Percentiles rank a stretch among this genome's conserved stretches.
phyloP scores from a whole-genome alignment of 352 stramenopile genomes.

The Pseudoperonospora humuli region DNA sequence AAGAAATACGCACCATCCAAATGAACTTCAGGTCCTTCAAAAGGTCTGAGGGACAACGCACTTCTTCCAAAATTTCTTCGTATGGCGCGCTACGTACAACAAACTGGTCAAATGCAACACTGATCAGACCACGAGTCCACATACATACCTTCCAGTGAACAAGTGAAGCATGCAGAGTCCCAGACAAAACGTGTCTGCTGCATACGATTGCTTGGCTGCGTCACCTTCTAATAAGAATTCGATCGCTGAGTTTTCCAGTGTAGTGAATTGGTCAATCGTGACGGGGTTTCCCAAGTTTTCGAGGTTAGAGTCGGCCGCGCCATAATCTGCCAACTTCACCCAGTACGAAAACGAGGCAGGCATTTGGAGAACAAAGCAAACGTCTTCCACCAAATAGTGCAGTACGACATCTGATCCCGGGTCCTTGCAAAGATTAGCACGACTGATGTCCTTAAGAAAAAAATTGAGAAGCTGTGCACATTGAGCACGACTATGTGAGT shows the following conservation, averaged over 20 bases:
- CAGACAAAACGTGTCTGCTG: conserved; percentile 93
- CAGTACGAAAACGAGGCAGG: conserved; percentile 63
- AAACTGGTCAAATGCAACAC: conserved; percentile 1
- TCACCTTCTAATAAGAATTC: conserved; percentile 94
- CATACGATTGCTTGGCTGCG: conserved; percentile 83
- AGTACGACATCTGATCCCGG: conserved; percentile 34
- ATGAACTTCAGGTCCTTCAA: conserved; percentile 76
- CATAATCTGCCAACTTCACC: conserved; percentile 98
- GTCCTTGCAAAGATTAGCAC: conserved; percentile 23
- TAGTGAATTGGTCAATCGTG: conserved; percentile 94
- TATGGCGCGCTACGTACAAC: conserved; percentile 83
- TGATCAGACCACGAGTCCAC: not conserved
- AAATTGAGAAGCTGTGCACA: conserved; percentile 92
- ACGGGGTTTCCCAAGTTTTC: conserved; percentile 88
- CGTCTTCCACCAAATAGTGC: conserved; percentile 54
- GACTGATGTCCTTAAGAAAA: conserved; percentile 87
- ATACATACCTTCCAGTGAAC: conserved; percentile 86
- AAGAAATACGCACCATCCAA: conserved; percentile 66
- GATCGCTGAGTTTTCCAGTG: conserved; percentile 95
- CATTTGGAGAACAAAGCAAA: conserved; percentile 48
- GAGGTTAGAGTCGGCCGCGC: conserved; percentile 88
- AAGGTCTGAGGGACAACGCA: conserved; percentile 85
- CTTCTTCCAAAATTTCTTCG: conserved; percentile 94
- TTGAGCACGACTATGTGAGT: conserved; percentile 1
- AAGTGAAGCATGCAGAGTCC: conserved; percentile 95